Evolutionary conservation across 2,329 filamentous ascomycete species (phyloP).

Genomic region (Xylaria sp.): DNA sequence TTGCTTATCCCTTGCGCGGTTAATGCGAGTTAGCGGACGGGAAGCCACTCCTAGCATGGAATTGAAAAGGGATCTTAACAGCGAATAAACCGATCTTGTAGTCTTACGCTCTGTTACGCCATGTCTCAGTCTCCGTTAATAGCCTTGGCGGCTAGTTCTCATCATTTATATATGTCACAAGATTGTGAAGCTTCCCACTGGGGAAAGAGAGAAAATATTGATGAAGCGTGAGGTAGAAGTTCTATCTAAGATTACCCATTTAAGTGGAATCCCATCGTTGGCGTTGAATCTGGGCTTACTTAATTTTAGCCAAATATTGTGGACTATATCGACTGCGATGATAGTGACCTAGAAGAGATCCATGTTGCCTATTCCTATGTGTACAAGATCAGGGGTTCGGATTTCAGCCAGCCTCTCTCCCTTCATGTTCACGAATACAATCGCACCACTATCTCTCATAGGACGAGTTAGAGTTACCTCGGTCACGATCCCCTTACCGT

Average conservation of each 20-base stretch:
- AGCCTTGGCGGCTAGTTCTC: not conserved
- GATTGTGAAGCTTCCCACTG: no score
- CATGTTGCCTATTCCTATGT: not conserved
- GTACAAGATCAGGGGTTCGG: not conserved
- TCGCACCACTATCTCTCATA: not conserved
- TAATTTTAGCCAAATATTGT: no score
- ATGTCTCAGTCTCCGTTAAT: not conserved
- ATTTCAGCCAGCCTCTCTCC: slow-evolving; percentile 23
- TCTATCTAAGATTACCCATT: no score
- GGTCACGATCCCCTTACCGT: slow-evolving; percentile 43
- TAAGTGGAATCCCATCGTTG: no score
- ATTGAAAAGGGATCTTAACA: no score
- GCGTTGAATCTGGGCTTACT: no score
- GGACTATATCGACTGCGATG: no score
- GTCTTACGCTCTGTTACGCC: no score
- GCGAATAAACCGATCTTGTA: not conserved
- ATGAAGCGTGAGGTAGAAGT: no score
- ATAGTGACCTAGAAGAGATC: not conserved
- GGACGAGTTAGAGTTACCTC: slow-evolving; percentile 13
- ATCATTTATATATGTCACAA: no score
- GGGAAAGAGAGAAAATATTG: no score
- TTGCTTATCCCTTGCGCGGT: slow-evolving; percentile 1
- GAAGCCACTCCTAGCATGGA: no score
- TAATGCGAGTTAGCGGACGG: not conserved
- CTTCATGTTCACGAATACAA: slow-evolving; percentile 26